Evolutionary conservation across 371 early-diverging fungal genomes (phyloP), one percentile per base, ranked within the genome.

Genomic region (Rhizopus stolonifer): DNA sequence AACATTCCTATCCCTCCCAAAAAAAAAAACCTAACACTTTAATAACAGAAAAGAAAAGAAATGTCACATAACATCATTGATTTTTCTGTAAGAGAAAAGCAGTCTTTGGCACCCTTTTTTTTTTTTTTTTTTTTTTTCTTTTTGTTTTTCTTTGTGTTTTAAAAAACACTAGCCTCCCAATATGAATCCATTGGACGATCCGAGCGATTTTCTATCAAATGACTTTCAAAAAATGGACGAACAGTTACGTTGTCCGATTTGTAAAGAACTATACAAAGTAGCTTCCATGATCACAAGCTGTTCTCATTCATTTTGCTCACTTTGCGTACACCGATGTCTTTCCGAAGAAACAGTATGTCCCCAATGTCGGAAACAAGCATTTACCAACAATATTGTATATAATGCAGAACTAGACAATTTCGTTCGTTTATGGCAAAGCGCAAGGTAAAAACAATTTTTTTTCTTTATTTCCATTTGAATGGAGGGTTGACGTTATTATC

Each of bases 271-370:
- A 24, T 72, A 80, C 23, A 45, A 71, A 11, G 71, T 79, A 0
- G 72, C 87, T 40, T 69, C 88, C 64, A 74, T 82, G 13, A 49
- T 83, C 11, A 23, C 69, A 3, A 67, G 64, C 21, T 88, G 89
- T 56, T 72, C 72, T 0, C 89, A 88, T 61, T 85, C 82, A 11
- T 88, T 88, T 53, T 88, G 89, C 58, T 81, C 89, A 1, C 69
- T 77, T 9, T 88, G 89, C 46, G 73, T 87, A 7, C 76, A 88
- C 1, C 70, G 87, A 19, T 72, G 77, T 47, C 57, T 87, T 25
- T 73, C 68, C 18, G 63, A 65, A 24, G 84, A 79, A 50, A 61
- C 56, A 19, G 60, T 57, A 14, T 87, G 86, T 45, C 88, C 85
- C 6, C 66, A 77, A 13, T 87, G 87, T 49, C 69, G 84, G 31